Evolutionary conservation across 2,329 filamentous ascomycete species (phyloP), one percentile per base, ranked within the genome.

Genomic region (Calonectria honghensis): DNA sequence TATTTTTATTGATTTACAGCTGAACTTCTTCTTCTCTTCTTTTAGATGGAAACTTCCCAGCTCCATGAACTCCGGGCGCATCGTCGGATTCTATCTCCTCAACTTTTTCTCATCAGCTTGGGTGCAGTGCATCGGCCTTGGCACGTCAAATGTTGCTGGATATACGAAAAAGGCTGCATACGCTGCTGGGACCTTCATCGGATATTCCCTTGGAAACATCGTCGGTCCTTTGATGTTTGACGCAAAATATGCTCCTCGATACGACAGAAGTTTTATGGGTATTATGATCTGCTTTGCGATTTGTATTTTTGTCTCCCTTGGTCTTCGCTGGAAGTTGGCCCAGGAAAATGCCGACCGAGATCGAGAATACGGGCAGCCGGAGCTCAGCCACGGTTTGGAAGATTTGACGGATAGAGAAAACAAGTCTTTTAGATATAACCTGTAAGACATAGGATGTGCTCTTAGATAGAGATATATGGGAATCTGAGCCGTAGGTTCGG

Each of bases 341-440:
- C 64, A 73, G 18, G 74, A 85, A 70, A 85, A 85, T 72, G 79
- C 74, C 29, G 79, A 73, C 32, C 78, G 83, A 31, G 80, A 85
- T 27, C 61, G 66, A 39, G 72, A 81, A 14, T 82, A 83, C 32
- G 84, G 85, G 18, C 75, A 82, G 13, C 79, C 79, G 3, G 81
- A 80, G 24, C 74, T 84, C 72, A 79, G 80, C 29, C 83, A 85
- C 51, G 85, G 84, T 0, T 84, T 86, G 64, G 84, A 86, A 61
- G 85, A 87, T 70, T 80, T 85, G 65, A 86, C 85, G 16, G 85
- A 87, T 68, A 72, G 51, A 27, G 77, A 78, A 67, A 78, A 78
- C 32, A 78, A 75, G 66, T 78, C 77, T 35, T 78, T 78, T 39
- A 68, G 77, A 61, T 78, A 73, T 24, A 73, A 73, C 14, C 65